These are phyloP conservation scores for Lolium multiflorum DNA, from an alignment of 176 grass and related monocot species.

Conservation along the genomic window DNA sequence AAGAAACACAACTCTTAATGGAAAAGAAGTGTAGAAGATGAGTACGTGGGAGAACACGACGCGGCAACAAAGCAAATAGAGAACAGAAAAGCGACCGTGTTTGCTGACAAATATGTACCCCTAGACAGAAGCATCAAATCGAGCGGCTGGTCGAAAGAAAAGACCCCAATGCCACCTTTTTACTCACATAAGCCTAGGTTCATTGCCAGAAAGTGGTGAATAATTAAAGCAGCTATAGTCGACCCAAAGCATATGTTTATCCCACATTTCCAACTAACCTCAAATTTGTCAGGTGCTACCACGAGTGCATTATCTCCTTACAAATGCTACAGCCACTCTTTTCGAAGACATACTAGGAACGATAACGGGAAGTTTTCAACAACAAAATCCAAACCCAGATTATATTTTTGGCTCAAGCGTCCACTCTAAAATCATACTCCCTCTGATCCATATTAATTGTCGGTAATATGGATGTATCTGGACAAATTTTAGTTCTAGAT, in stretches of 20 bases:
- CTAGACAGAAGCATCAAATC: constrained; percentile 18
- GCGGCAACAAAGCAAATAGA: background rate
- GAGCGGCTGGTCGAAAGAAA: background rate
- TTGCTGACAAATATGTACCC: constrained; percentile 5
- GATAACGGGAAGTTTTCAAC: background rate
- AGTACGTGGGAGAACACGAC: background rate
- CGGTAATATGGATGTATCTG: too few species aligned
- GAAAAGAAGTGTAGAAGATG: background rate
- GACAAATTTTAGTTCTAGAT: too few species aligned
- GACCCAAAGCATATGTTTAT: background rate
- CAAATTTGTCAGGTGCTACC: background rate
- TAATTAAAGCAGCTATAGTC: constrained; percentile 8
- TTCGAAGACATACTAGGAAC: background rate
- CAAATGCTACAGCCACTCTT: constrained; percentile 30
- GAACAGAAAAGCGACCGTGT: background rate
- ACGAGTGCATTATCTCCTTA: background rate
- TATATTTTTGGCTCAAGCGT: background rate
- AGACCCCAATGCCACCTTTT: background rate
- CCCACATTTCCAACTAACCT: constrained; percentile 8
- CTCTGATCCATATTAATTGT: too few species aligned
- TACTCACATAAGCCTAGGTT: background rate
- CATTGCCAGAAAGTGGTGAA: background rate
- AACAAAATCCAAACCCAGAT: background rate
- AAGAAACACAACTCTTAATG: background rate
- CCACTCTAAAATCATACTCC: background rate